These are phyloP conservation scores for Pseudodiploospora longispora DNA, from an alignment of 2,329 filamentous ascomycete genomes.

Conservation along the genomic window DNA sequence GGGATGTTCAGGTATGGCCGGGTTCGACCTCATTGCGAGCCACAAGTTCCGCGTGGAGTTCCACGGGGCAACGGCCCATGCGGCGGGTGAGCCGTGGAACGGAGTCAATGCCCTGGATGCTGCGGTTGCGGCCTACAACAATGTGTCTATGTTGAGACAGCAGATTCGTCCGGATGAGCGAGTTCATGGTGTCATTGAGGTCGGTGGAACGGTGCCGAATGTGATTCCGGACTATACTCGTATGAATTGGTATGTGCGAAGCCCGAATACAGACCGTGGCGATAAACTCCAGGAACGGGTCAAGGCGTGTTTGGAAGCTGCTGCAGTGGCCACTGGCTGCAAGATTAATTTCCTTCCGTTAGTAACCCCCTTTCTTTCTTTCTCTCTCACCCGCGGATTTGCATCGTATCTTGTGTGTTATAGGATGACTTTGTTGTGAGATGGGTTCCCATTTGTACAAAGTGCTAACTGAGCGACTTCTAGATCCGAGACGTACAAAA, in stretches of 20 bases:
- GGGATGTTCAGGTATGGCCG: constrained; percentile 15
- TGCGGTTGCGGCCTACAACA: constrained; percentile 25
- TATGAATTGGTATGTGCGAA: constrained; percentile 32
- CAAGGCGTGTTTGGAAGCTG: constrained; percentile 28
- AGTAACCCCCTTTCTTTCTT: constrained; percentile 7
- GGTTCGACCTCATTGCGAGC: constrained; percentile 22
- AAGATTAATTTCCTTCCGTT: constrained; percentile 26
- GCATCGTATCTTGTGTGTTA: background rate
- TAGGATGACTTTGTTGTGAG: too few species aligned
- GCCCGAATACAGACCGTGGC: constrained; percentile 21
- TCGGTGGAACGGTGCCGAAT: constrained; percentile 29
- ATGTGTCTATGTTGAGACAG: constrained; percentile 28
- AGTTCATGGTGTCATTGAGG: constrained; percentile 28
- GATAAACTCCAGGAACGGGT: constrained; percentile 22
- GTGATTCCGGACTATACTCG: constrained; percentile 30
- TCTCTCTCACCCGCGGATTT: background rate
- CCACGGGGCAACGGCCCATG: constrained; percentile 25
- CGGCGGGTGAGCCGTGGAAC: constrained; percentile 28
- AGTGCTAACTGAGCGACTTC: background rate
- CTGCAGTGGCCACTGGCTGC: constrained; percentile 26
- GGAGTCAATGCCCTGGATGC: constrained; percentile 32
- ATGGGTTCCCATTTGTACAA: too few species aligned
- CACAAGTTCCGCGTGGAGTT: constrained; percentile 26
- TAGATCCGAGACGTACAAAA: constrained; percentile 32
- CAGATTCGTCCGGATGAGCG: constrained; percentile 29